Evolutionary conservation across 805 yeast species (phyloP), one percentile per base, ranked within the genome.

Genomic region (Vanderwaltozyma yarrowii): DNA sequence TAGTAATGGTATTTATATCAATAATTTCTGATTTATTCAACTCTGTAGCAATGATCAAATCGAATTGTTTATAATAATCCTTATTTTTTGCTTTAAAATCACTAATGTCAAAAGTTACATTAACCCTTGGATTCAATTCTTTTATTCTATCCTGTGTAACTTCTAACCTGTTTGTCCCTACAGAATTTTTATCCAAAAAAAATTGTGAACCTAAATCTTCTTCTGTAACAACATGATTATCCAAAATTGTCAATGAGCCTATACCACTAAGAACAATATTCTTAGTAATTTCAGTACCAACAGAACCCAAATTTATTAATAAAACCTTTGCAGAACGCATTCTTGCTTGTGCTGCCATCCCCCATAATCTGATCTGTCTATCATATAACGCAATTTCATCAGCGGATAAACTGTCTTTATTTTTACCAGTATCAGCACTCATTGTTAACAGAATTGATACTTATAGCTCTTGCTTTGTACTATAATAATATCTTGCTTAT

Each of bases 321-420:
- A 88, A 62, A 4, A 89, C 69, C 32, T 71, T 72, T 7, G 96
- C 79, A 15, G 78, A 73, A 27, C 92, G 70, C 66, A 89, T 74
- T 32, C 73, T 57, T 30, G 75, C 69, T 58, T 89, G 98, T 3
- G 96, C 94, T 24, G 83, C 94, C 54, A 92, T 67, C 2, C 98
- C 98, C 98, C 98, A 89, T 16, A 89, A 69, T 45, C 98, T 65
- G 45, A 89, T 88, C 61, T 89, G 98, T 42, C 98, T 74, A 60
- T 89, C 98, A 55, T 89, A 89, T 17, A 89, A 70, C 1, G 94
- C 95, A 41, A 88, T 76, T 55, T 88, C 96, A 51, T 87, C 96
- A 61, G 63, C 64, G 23, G 52, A 50, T 29, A 65, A 46, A 21
- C 9, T 21, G 9, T 21, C 23, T 9, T 24, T 24, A 11, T 11